Base-by-base conservation (phyloP, 2,329 filamentous ascomycete genomes). In the Pezicula neosporulosa region DNA sequence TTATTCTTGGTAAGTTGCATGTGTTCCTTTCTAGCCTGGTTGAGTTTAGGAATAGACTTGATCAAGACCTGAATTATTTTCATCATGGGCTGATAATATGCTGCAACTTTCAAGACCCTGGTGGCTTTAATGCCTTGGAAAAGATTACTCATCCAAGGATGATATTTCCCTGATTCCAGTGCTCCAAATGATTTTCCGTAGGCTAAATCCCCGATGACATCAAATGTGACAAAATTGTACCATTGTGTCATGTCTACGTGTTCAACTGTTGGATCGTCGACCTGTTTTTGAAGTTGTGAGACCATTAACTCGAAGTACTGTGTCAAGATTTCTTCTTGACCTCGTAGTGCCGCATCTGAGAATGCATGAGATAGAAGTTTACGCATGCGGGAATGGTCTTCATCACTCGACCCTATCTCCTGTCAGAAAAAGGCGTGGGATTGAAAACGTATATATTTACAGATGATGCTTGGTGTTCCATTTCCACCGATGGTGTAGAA, bases 131-230 rank as follows among this genome's bases (percentile, higher is more conserved):
- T 2, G 30, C 9, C 12, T 3, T 33, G 9, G 12, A 33, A 33
- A 7, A 33, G 9, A 13, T 10, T 13, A 1, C 9, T 13, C 9
- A 33, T 10, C 30, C 30, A 33, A 10, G 9, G 12, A 10, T 33
- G 30, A 10, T 13, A 33, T 13, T 33, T 3, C 9, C 12, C 37
- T 9, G 8, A 9, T 9, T 66, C 58, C 3, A 73, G 58, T 51
- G 66, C 68, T 8, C 63, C 65, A 53, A 74, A 75, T 1, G 71
- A 67, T 49, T 74, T 68, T 7, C 73, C 74, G 56, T 76, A 77
- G 0, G 74, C 69, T 51, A 77, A 66, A 56, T 77, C 74, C 18
- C 72, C 72, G 41, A 72, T 69, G 33, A 73, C 65, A 58, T 73
- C 72, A 56, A 75, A 73, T 2, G 71, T 67, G 6, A 66, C 60